These are phyloP conservation scores for Kwoniella sp. DNA, from an alignment of 768 basidiomycete species.

Conservation along the genomic window DNA sequence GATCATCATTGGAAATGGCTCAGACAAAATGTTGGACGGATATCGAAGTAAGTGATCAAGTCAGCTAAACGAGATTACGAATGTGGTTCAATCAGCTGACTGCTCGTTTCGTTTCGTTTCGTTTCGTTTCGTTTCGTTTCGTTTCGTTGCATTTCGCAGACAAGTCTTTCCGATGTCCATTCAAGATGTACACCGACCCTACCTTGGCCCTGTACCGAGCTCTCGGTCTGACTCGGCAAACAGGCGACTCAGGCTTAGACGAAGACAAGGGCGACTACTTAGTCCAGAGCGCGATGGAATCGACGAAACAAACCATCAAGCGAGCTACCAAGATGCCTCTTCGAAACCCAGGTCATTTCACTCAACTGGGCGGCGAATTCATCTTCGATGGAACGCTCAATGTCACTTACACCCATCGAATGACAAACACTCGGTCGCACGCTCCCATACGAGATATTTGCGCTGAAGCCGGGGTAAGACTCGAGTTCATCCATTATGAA, in stretches of 20 bases:
- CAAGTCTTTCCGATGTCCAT: slow-evolving; percentile 69
- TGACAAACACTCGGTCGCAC: slow-evolving; percentile 75
- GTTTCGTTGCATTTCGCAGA: slow-evolving; percentile 54
- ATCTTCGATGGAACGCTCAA: slow-evolving; percentile 65
- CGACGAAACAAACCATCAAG: slow-evolving; percentile 71
- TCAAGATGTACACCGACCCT: slow-evolving; percentile 79
- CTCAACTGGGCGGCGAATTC: slow-evolving; percentile 89
- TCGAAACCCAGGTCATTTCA: slow-evolving; percentile 61
- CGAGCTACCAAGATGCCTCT: slow-evolving; percentile 64
- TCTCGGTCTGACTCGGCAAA: slow-evolving; percentile 71
- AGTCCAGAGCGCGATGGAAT: slow-evolving; percentile 66
- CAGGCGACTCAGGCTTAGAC: slow-evolving; percentile 60
- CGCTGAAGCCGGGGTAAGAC: slow-evolving; percentile 62
- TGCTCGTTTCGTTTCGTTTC: too few species aligned
- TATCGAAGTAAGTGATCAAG: slow-evolving; percentile 63
- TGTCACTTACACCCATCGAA: slow-evolving; percentile 78
- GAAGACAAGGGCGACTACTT: slow-evolving; percentile 64
- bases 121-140: too few species aligned
- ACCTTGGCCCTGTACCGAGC: slow-evolving; percentile 67
- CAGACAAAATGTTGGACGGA: slow-evolving; percentile 72
- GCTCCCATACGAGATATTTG: slow-evolving; percentile 72
- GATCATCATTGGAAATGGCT: slow-evolving; percentile 77
- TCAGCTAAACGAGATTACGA: neutral
- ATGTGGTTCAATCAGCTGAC: neutral
- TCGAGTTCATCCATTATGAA: slow-evolving; percentile 51